phyloP scores from a whole-genome alignment of 305 asterid species.

The Rubia tinctorum region DNA sequence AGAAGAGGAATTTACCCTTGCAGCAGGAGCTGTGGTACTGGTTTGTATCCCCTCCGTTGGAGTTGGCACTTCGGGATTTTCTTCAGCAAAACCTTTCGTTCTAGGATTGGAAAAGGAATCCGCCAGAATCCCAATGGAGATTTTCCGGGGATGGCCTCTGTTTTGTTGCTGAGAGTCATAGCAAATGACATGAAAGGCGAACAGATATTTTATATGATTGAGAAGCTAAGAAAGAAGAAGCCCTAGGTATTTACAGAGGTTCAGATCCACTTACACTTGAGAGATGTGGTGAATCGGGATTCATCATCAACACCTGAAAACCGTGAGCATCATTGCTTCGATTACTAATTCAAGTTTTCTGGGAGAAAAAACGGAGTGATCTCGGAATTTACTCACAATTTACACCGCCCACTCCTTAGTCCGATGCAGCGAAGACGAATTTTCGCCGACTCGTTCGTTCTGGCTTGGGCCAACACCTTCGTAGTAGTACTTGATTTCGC shows the following conservation, averaged over 20 bases:
- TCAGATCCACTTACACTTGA: slow-evolving; percentile 1
- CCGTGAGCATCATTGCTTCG: background rate
- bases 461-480: background rate
- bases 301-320: background rate
- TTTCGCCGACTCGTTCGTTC: background rate
- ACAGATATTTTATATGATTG: too few species aligned
- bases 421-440: background rate
- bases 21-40: slow-evolving; percentile 22
- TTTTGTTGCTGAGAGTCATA: slow-evolving; percentile 43
- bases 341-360: background rate
- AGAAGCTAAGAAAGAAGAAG: slow-evolving; percentile 6
- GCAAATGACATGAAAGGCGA: background rate
- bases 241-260: background rate
- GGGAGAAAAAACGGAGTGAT: background rate
- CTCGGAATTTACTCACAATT: background rate
- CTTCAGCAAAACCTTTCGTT: slow-evolving; percentile 29
- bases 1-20: slow-evolving; percentile 40
- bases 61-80: slow-evolving; percentile 23
- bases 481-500: background rate
- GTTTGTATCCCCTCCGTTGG: background rate
- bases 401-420: too few species aligned
- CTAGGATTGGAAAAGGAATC: slow-evolving; percentile 45
- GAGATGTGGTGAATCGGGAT: background rate
- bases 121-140: slow-evolving; percentile 69
- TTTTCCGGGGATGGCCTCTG: slow-evolving; percentile 74